These are phyloP conservation scores for Kitagawia praeruptora DNA, from an alignment of 129 eudicot species.

Conservation along the genomic window DNA sequence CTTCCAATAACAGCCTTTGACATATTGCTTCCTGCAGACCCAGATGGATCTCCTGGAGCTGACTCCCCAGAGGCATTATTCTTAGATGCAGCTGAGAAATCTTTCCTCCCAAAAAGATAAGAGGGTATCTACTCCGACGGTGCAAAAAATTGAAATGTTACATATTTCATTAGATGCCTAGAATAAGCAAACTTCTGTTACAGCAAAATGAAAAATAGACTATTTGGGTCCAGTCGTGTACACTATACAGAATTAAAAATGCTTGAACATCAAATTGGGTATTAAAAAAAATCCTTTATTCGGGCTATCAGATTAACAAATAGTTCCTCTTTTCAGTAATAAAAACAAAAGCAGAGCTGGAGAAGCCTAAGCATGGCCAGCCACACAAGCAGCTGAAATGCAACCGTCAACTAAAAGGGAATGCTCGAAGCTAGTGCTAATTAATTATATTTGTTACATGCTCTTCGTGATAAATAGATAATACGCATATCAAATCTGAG, in stretches of 20 bases:
- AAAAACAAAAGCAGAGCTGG: background rate
- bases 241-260: background rate
- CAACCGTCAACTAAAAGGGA: background rate
- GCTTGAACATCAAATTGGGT: background rate
- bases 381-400: background rate
- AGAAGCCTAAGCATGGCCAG: background rate
- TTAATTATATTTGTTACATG: background rate
- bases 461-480: background rate
- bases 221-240: background rate
- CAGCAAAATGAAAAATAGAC: background rate
- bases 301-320: too few relatives aligned
- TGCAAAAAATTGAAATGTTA: constrained; percentile 3
- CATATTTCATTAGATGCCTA: constrained; percentile 1
- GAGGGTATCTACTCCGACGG: constrained; percentile 57
- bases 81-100: constrained; percentile 52
- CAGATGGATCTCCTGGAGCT: constrained; percentile 37
- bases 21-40: constrained; percentile 28
- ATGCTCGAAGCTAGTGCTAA: background rate
- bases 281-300: background rate
- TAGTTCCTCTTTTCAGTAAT: background rate
- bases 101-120: constrained; percentile 62
- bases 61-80: constrained; percentile 34
- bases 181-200: background rate
- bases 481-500: too few relatives aligned
- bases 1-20: constrained; percentile 52